Base-by-base conservation (phyloP, 345 rosid species). In the Nephelium lappaceum region DNA sequence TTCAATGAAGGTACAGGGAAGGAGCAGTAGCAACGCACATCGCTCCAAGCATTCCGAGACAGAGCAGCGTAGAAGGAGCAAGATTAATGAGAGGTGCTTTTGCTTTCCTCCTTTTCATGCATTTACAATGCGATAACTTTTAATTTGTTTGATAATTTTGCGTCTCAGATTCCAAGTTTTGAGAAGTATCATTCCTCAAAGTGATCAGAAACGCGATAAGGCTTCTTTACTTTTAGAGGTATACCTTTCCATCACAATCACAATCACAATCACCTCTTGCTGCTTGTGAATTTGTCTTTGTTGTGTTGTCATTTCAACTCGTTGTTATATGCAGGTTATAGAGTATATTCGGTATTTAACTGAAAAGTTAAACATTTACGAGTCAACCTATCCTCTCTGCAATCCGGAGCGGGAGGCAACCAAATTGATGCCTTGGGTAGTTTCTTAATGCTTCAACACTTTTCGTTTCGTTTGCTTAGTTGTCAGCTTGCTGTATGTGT, bases 1-100 rank as follows among this genome's bases (percentile, higher is more conserved):
- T 27, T 78, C 87, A 25, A 83, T 77, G 77, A 88, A 79, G 72
- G 80, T 11, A 8, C 90, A 86, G 18, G 86, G 81, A 62, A 88
- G 74, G 78, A 86, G 81, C 45, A 65, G 80, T 23, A 31, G 74
- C 8, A 88, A 67, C 75, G 72, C 82, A 23, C 77, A 74, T 27
- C 87, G 92, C 76, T 85, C 93, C 41, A 94, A 92, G 86, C 97
- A 94, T 87, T 92, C 98, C 3, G 97, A 92, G 89, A 92, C 94
- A 5, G 97, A 94, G 87, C 94, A 94, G 68, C 92, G 97, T 45
- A 87, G 98, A 67, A 86, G 97, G 84, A 87, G 93, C 87, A 92
- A 94, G 87, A 91, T 94, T 77, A 94, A 91, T 80, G 94, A 91
- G 89, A 91, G 98, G 98, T 77, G 64, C 67, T 41, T 31, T 64